Percentiles rank a stretch among this genome's conserved stretches.
These are phyloP conservation scores for Monosporascus ibericus DNA, from an alignment of 2,329 filamentous ascomycete genomes.

Conservation along the genomic window DNA sequence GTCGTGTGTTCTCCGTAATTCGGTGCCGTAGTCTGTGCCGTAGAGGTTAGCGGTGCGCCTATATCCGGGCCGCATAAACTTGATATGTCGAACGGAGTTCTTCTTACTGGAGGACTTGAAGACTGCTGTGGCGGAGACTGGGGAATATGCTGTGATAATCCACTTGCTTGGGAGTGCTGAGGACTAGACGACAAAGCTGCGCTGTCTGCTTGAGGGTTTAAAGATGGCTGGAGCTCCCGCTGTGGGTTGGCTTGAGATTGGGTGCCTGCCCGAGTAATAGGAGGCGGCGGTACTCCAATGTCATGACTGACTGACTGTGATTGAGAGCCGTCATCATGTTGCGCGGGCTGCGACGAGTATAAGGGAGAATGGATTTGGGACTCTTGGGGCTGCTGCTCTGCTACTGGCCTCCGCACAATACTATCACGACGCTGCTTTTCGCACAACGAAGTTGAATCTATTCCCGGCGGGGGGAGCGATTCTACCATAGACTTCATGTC, in stretches of 20 bases:
- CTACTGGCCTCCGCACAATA: too few species aligned
- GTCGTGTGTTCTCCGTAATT: background rate
- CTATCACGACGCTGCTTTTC: too few species aligned
- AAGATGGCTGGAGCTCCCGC: background rate
- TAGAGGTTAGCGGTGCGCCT: background rate
- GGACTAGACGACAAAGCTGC: background rate
- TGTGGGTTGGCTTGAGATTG: background rate
- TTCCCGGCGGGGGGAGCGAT: slow-evolving; percentile 1
- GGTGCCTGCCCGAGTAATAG: too few species aligned
- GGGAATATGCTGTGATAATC: background rate
- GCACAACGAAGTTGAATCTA: background rate
- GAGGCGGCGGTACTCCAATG: too few species aligned
- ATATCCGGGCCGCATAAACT: background rate
- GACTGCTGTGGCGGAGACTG: background rate
- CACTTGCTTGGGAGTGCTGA: background rate
- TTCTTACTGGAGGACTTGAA: background rate
- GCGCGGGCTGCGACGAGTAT: too few species aligned
- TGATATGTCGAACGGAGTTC: background rate
- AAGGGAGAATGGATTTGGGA: too few species aligned
- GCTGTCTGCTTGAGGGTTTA: too few species aligned
- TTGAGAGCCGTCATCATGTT: too few species aligned
- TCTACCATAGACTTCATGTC: slow-evolving; percentile 4
- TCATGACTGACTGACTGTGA: too few species aligned
- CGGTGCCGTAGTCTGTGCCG: background rate
- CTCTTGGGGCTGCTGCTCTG: too few species aligned